A percentile compares a stretch with the other conserved stretches of the same genome.
These are phyloP conservation scores for Dendrobium catenatum DNA, from an alignment of 106 monocot genomes.

Conservation along the genomic window DNA sequence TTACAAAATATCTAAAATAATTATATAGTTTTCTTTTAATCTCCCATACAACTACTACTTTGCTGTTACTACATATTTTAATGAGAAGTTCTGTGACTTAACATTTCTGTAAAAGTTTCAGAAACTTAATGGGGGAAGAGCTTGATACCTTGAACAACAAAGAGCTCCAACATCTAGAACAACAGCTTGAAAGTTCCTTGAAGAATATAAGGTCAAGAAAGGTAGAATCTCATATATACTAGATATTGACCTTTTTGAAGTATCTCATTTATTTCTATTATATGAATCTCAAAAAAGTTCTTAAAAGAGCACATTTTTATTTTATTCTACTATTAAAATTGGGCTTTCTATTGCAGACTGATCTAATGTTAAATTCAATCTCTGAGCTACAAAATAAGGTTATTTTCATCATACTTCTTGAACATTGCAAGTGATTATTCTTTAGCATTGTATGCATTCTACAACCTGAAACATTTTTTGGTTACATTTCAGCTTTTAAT, in stretches of 20 bases:
- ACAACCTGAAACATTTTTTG: not conserved
- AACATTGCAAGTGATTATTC: not conserved
- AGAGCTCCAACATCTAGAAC: slow-evolving; percentile 49
- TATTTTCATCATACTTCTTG: not conserved
- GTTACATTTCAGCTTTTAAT: too few species aligned
- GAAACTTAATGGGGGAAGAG: slow-evolving; percentile 51
- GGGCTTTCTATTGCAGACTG: not conserved
- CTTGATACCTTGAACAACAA: slow-evolving; percentile 30
- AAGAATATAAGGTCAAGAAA: slow-evolving; percentile 45
- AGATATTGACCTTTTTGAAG: too few species aligned
- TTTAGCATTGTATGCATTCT: not conserved
- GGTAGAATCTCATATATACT: slow-evolving; percentile 12
- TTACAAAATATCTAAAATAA: too few species aligned
- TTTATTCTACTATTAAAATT: not conserved
- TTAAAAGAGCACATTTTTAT: not conserved
- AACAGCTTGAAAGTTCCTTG: slow-evolving; percentile 43
- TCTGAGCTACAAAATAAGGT: slow-evolving; percentile 4
- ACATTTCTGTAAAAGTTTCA: slow-evolving; percentile 4
- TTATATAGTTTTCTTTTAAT: too few species aligned
- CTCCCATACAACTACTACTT: too few species aligned
- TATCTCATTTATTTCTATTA: not conserved
- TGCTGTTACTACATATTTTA: not conserved
- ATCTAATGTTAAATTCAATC: not conserved
- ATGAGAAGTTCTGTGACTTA: not conserved
- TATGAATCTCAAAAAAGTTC: not conserved